Base-by-base conservation (phyloP, 1,139 yeast genomes). In the Groenewaldozyma sp. region DNA sequence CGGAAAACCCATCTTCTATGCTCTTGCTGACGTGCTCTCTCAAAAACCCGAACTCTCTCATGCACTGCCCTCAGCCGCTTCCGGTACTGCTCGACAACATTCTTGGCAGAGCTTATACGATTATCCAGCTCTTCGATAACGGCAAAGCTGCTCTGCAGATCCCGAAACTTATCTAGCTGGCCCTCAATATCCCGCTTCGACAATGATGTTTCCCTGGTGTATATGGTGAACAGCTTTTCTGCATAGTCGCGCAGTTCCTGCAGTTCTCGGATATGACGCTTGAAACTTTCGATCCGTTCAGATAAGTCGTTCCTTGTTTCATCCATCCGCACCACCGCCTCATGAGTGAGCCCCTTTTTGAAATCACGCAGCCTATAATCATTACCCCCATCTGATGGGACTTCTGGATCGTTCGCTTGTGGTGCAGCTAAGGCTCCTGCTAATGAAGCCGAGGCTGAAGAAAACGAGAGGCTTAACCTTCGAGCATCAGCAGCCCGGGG, bases 1-100 rank as follows among this genome's bases (percentile, higher is more conserved):
- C 50, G 46, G 27, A 47, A 47, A 31, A 41, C 36, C 31, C 42
- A 39, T 6, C 68, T 32, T 53, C 59, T 16, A 43, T 55, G 34
- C 49, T 58, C 48, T 29, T 46, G 45, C 26, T 43, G 43, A 24
- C 51, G 47, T n/a, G 45, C 51, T 22, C 41, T 37, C 31, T 54
- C 57, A 40, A 48, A 53, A n/a, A 42, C 40, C 3, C 38, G 41
- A 9, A 54, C 50, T 26, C 47, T 40, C 28, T 42, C 41, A 35
- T 46, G 45, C 17, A 54, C 52, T 2, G 35, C 35, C 9, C 34
- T 38, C 36, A 54, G 45, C 2, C 56, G 42, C 19, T 42, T 37
- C 20, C 47, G 43, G 40, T 54, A 54, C 14, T 50, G 54, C 1
- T 50, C 54, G 7, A 54, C 48, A 28, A 45, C 46, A 5, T 36